Base-by-base conservation (phyloP, 2,329 filamentous ascomycete species). In the Penicillium sp. region DNA sequence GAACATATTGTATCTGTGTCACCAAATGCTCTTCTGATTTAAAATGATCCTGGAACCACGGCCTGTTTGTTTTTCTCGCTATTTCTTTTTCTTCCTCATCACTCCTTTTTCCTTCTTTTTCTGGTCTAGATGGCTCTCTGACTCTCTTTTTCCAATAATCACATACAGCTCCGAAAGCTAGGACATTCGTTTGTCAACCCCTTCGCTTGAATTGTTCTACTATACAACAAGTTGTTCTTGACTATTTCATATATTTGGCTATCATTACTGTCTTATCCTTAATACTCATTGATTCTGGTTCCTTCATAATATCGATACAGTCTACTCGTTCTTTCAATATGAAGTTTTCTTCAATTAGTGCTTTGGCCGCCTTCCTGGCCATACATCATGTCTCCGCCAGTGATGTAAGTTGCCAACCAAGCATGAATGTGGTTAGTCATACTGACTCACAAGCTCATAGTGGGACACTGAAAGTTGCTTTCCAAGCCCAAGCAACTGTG, bases 401-500 rank as follows among this genome's bases (percentile, higher is more conserved):
- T 11, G 56, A 59, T 12, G 65, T 67, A 60, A 56, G 61, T 62
- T 43, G 20, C 8, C 49, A 46, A 23, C 28, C 5, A 33, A 35
- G 28, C 11, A 14, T 18, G 28, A 46, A 59, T 12, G 59, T 51
- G 5, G 73, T 66, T 11, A 38, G 33, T 38, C 4, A 43, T 43
- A 23, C 11, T 43, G 40, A 43, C 18, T 43, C 20, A 18, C 18
- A 12, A 18, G 3, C 20, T 23, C 18, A 42, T 69, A 71, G 65
- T 86, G 82, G 79, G 73, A 75, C 58, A 73, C 78, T 61, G 77
- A 79, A 55, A 66, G 72, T 48, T 72, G 79, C 59, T 95, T 85
- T 80, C 78, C 79, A 49, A 87, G 81, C 71, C 90, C 91, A 12
- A 75, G 77, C 58, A 91, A 89, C 80, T 84, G 82, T 67, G 77